Base-by-base conservation (phyloP, 768 basidiomycete species). In the Phylloporus scabripes region DNA sequence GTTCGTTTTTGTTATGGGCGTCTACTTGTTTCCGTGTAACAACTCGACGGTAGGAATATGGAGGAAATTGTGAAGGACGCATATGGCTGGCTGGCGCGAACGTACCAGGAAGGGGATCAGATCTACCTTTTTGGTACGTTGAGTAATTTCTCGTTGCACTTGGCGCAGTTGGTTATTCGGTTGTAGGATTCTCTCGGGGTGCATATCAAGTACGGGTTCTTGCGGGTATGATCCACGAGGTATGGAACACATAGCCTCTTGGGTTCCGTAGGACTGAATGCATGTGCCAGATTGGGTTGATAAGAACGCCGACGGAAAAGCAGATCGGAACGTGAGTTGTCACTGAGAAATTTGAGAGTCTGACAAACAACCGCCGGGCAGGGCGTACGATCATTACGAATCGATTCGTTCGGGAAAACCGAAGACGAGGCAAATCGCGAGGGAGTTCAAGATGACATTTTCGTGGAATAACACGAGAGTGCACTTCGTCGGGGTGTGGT, bases 401-500 rank as follows among this genome's bases (percentile, higher is more conserved):
- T n/a, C 48, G 5, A 54, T 60, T 37, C 58, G 52, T 12, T 54
- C 51, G 5, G 38, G 49, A 37, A 61, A 50, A 29, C 51, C 51
- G 15, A 63, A 55, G 50, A 46, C 60, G 21, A 53, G 46, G 49
- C 55, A 46, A 41, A 57, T 51, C 17, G 56, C 49, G 3, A 50
- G 34, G 42, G 60, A 53, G 17, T 79, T 78, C 62, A 78, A 75
- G 60, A 64, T 66, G 12, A 68, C 75, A 0, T 78, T 78, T 50
- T 76, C 73, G 3, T 61, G 61, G 61, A 67, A 69, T 24, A 65
- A 70, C 32, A 68, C 76, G 1, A 53, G 61, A 20, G 71, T 79
- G 6, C 74, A 79, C 31, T 80, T 80, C 40, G 64, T 81, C 21
- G 79, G 79, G 1, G 73, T 75, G 10, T 80, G 76, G 78, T 77